Base-by-base conservation (phyloP, 805 yeast species). In the Yamadazyma sp. region DNA sequence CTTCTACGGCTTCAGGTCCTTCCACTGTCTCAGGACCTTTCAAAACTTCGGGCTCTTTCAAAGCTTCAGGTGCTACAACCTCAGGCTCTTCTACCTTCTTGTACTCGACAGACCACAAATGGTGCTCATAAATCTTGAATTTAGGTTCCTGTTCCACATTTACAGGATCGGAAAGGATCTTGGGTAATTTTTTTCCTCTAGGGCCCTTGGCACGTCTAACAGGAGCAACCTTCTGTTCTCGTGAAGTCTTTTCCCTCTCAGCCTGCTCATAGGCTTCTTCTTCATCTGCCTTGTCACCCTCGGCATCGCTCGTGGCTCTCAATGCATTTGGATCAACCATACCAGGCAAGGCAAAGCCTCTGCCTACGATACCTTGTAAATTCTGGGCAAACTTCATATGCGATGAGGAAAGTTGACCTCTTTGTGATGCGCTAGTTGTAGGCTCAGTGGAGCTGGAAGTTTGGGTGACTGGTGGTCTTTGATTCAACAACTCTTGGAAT, bases 401-500 rank as follows among this genome's bases (percentile, higher is more conserved):
- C 17, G 64, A 62, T 1, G 64, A 51, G 3, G 71, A 57, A 21
- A 67, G 48, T 45, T 52, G 66, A 3, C 35, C 47, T 24, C 35
- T 28, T 35, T 28, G 20, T 10, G 27, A 5, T 3, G 32, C 15
- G 8, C 14, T 16, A 6, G 21, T 16, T 11, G 15, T 24, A 3
- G 12, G 14, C 11, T 23, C 18, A 16, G 24, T 4, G 14, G 12
- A 6, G 3, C 30, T 16, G 1, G 30, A 30, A 7, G 29, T 14
- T 5, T 22, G 29, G 9, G 24, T 9, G 6, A 11, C 13, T 5
- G 21, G 20, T 13, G 32, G 29, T 24, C 31, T 24, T 38, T 58
- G 62, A 33, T 75, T 75, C 38, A 84, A 66, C 83, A 82, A 78
- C 51, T 82, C 84, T 53, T 84, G 95, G 56, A 84, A 84, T 0